Percentiles rank a stretch among this genome's conserved stretches.
Conservation (phyloP, 2,329 filamentous ascomycete species). For the Pyrenochaeta sp. region DNA sequence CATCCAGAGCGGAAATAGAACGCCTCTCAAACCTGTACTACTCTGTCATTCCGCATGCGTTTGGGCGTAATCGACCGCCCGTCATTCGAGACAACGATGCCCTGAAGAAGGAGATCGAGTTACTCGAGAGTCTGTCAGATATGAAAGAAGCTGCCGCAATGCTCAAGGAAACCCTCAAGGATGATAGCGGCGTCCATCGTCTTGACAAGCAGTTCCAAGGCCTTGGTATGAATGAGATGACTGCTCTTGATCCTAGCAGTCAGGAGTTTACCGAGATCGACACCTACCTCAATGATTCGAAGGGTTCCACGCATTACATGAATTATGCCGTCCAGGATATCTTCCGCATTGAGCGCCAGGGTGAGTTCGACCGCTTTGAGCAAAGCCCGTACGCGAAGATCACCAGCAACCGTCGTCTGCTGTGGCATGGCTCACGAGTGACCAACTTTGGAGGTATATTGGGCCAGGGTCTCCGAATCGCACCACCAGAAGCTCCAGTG, state of each 20-base stretch:
- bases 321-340: slow-evolving; percentile 74
- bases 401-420: slow-evolving; percentile 73
- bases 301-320: slow-evolving; percentile 71
- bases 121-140: slow-evolving; percentile 81
- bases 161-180: slow-evolving; percentile 70
- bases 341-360: slow-evolving; percentile 81
- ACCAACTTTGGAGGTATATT: slow-evolving; percentile 91
- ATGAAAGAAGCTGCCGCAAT: slow-evolving; percentile 85
- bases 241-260: slow-evolving; percentile 66
- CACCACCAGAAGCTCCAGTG: slow-evolving; percentile 81
- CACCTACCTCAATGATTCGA: slow-evolving; percentile 72
- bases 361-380: slow-evolving; percentile 75
- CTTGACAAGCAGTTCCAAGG: slow-evolving; percentile 77
- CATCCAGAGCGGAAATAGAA: slow-evolving; percentile 62
- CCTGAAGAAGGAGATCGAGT: slow-evolving; percentile 79
- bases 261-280: slow-evolving; percentile 72
- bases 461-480: slow-evolving; percentile 87
- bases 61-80: slow-evolving; percentile 77
- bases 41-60: slow-evolving; percentile 81
- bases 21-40: slow-evolving; percentile 80
- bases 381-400: slow-evolving; percentile 62
- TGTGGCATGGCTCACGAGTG: slow-evolving; percentile 86
- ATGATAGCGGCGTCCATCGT: slow-evolving; percentile 63
- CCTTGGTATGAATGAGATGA: slow-evolving; percentile 80
- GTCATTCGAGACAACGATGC: slow-evolving; percentile 65